Conservation (phyloP, 257 asterid genomes). For the Leonotis leonurus region DNA sequence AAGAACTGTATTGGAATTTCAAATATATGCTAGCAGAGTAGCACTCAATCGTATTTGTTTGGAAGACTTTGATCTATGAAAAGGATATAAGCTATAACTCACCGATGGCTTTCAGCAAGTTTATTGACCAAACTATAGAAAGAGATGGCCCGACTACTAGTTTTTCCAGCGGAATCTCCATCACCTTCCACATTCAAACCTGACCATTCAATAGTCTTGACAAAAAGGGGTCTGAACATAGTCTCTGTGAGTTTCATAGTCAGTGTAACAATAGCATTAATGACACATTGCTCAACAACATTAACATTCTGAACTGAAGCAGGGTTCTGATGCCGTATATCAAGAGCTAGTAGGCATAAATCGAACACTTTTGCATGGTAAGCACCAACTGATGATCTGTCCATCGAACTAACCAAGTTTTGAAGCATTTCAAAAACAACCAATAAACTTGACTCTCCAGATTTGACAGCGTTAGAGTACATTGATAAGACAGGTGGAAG, state of each 20-base stretch:
- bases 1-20: not conserved
- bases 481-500: conserved; percentile 61
- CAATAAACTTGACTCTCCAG: conserved; percentile 68
- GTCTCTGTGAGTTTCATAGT: conserved; percentile 81
- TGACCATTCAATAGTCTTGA: conserved; percentile 89
- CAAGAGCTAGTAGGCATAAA: conserved; percentile 83
- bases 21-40: no score
- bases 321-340: conserved; percentile 66
- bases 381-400: conserved; percentile 57
- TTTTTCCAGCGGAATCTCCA: conserved; percentile 28
- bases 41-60: no score
- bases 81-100: conserved; percentile 18
- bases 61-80: not conserved
- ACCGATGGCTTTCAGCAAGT: conserved; percentile 84
- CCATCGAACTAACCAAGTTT: conserved; percentile 63
- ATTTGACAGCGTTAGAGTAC: conserved; percentile 51
- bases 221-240: conserved; percentile 76
- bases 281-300: conserved; percentile 64
- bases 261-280: conserved; percentile 51
- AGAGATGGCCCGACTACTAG: conserved; percentile 56
- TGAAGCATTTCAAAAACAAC: conserved; percentile 63
- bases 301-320: conserved; percentile 44
- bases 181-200: conserved; percentile 41
- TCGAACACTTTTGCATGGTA: conserved; percentile 73
- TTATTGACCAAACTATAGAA: conserved; percentile 73